Evolutionary conservation across 257 asterid species (phyloP), one percentile per base, ranked within the genome.

Genomic region (Thymus quinquecostatus): DNA sequence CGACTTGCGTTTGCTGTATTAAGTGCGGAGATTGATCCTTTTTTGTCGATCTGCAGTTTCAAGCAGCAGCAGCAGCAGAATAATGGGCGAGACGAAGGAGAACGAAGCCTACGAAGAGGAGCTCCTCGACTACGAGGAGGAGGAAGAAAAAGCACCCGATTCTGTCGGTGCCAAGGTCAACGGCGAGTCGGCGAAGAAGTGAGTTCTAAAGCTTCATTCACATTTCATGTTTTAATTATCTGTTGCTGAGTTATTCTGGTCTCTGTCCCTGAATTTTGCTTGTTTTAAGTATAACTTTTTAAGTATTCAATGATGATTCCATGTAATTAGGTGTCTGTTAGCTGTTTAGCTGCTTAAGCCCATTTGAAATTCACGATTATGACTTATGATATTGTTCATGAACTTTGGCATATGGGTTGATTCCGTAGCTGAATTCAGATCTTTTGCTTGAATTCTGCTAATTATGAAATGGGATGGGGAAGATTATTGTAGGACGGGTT

Each of bases 41-140:
- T 33, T 61, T 27, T 64, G 30, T 72, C 38, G 82, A 76, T 73
- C 71, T 76, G 64, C 57, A 58, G 64, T 58, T 75, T 21, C 14
- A 43, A 57, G 69, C 72, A 70, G 67, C 40, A 10, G 34, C 74
- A 51, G 78, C 71, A 68, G 57, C 40, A 45, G 50, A 58, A 64
- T 40, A 32, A 92, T 92, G 98, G 92, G 89, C 36, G 97, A 92
- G 12, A 81, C 77, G 2, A 90, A 86, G 85, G 96, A 92, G 45
- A 85, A 69, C 87, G 98, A 92, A 32, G 95, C 91, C 1, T 92
- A 90, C 79, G 98, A 90, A 69, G 97, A 92, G 78, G 98, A 92
- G 89, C 97, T 92, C 63, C 89, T 92, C 58, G 98, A 92, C 81
- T 92, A 92, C 80, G 98, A 92, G 70, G 98, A 92, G 71, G 98